Percentiles rank a stretch among this genome's conserved stretches.
phyloP scores from a whole-genome alignment of 768 basidiomycete species.

The Leccinum subgranulosum region DNA sequence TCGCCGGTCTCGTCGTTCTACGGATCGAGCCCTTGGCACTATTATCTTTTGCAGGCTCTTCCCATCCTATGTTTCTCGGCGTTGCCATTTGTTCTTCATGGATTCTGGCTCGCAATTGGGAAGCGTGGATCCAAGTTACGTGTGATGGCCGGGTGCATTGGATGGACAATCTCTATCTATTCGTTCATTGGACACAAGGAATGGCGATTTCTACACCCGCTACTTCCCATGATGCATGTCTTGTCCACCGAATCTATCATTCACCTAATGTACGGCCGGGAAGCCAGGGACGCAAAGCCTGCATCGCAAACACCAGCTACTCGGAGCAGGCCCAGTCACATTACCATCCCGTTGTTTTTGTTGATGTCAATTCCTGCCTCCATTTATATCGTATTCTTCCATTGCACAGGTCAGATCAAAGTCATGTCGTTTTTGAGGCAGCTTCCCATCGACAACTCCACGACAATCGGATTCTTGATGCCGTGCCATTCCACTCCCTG shows the following conservation, averaged over 20 bases:
- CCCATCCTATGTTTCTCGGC: conserved; percentile 76
- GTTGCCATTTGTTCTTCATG: conserved; percentile 70
- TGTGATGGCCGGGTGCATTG: conserved; percentile 47
- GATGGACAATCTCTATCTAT: conserved; percentile 67
- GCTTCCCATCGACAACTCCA: conserved; percentile 49
- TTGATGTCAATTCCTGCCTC: conserved; percentile 57
- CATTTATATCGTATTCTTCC: conserved; percentile 70
- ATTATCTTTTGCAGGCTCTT: conserved; percentile 81
- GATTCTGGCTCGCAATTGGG: conserved; percentile 40
- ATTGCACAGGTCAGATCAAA: conserved; percentile 75
- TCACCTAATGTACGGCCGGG: conserved; percentile 35
- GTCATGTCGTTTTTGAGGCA: conserved; percentile 67
- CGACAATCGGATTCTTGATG: conserved; percentile 79
- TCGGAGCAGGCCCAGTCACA: conserved; percentile 18
- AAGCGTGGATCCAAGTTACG: conserved; percentile 28
- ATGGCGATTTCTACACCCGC: conserved; percentile 94
- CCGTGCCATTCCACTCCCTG: conserved; percentile 97
- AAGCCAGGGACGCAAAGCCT: background rate
- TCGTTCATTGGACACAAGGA: conserved; percentile 92
- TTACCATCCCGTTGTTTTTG: conserved; percentile 40
- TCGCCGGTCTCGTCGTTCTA: conserved; percentile 91
- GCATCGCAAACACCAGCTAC: background rate
- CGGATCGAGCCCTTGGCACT: conserved; percentile 82
- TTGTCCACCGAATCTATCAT: conserved; percentile 73
- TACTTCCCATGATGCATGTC: conserved; percentile 80